These are phyloP conservation scores for Globisporangium ultimum DNA, from an alignment of 352 stramenopile genomes.

Conservation along the genomic window DNA sequence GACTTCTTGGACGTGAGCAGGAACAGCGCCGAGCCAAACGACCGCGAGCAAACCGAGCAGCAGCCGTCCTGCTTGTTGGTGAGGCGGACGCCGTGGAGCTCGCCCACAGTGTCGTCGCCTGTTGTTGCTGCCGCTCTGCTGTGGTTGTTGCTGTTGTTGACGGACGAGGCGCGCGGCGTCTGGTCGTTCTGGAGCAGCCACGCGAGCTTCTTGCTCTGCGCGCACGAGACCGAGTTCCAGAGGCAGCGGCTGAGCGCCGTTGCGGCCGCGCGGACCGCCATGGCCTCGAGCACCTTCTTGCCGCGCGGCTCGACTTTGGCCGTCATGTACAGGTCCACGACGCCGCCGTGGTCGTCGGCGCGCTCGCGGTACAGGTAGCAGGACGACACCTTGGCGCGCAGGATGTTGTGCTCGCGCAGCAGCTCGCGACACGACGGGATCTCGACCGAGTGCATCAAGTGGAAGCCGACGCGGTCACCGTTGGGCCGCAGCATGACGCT, in stretches of 20 bases:
- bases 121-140: conserved; percentile 7
- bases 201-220: conserved; percentile 70
- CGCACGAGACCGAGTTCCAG: conserved; percentile 57
- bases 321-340: conserved; percentile 65
- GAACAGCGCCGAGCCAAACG: conserved; percentile 14
- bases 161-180: neutral
- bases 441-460: conserved; percentile 51
- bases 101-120: conserved; percentile 1
- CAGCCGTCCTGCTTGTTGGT: too few relatives aligned
- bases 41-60: conserved; percentile 32
- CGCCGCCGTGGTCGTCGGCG: conserved; percentile 18
- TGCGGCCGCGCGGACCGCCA: conserved; percentile 40
- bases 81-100: neutral
- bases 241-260: conserved; percentile 43
- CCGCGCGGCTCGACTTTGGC: conserved; percentile 46
- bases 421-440: conserved; percentile 37
- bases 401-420: conserved; percentile 29
- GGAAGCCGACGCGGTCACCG: conserved; percentile 44
- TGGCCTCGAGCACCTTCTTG: conserved; percentile 29
- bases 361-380: conserved; percentile 56
- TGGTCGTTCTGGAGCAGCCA: conserved; percentile 43
- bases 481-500: conserved; percentile 45
- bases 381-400: conserved; percentile 46
- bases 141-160: conserved; percentile 19
- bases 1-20: conserved; percentile 23